Base-by-base conservation (phyloP, 768 basidiomycete genomes). In the Leccinellum rugosiceps region DNA sequence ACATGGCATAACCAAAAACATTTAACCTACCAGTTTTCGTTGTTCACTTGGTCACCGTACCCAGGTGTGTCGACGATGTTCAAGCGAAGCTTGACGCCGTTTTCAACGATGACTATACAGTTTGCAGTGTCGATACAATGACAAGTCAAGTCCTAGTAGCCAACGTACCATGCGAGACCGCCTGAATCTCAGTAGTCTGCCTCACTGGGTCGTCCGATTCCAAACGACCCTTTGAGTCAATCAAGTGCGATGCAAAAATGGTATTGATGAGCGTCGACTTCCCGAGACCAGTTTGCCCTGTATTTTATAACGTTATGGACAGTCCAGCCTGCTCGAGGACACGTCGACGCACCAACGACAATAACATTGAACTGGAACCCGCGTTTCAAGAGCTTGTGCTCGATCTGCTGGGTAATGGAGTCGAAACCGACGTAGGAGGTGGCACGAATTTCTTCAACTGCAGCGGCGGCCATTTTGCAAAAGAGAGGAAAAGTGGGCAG, bases 331-430 rank as follows among this genome's bases (percentile, higher is more conserved):
- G 17, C 25, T 28, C 25, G 32, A 23, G 3, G 2, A 35, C 55
- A 23, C 25, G 14, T 23, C 48, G 52, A 83, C 88, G 67, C 64
- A 95, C 95, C 96, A 66, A 89, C 96, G 60, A 93, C 90, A 70
- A 98, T 98, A 59, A 97, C 90, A 70, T 98, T 98, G 85, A 98
- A 98, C 80, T 98, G 93, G 82, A 98, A 98, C 59, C 96, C 96
- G 62, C 96, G 87, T 79, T 98, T 98, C 78, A 98, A 84, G 63
- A 98, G 88, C 83, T 98, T 98, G 83, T 95, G 91, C 81, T 99
- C 96, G 66, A 98, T 98, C 77, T 98, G 96, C 69, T 87, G 85
- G 58, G 94, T 96, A 74, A 98, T 97, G 63, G 90, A 87, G 82
- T 98, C 95, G 79, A 98, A 98, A 70, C 95, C 95, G 74, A 98